These are phyloP conservation scores for Pilobolus umbonatus DNA, from an alignment of 192 early-diverging fungal species.

Conservation along the genomic window DNA sequence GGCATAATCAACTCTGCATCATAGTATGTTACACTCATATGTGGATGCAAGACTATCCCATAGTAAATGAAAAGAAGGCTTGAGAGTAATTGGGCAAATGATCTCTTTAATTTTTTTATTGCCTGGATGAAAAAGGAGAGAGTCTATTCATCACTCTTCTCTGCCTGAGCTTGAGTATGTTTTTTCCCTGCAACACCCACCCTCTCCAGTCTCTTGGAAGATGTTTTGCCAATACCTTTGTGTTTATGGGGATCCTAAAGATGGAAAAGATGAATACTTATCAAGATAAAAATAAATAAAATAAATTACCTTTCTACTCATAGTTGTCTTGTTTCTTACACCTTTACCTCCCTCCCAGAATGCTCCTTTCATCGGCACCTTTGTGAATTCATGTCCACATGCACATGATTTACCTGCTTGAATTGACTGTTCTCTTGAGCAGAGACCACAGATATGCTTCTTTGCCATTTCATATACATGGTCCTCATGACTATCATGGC, in stretches of 20 bases:
- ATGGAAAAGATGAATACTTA: not conserved
- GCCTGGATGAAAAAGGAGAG: not conserved
- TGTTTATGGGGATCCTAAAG: constrained; percentile 31
- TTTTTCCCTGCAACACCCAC: not conserved
- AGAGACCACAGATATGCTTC: constrained; percentile 81
- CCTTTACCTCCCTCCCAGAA: constrained; percentile 95
- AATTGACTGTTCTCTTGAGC: constrained; percentile 73
- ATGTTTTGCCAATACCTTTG: constrained; percentile 19
- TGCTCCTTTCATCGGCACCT: constrained; percentile 43
- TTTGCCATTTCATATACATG: constrained; percentile 64
- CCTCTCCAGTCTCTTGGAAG: constrained; percentile 29
- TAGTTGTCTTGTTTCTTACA: constrained; percentile 60
- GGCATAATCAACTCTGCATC: too few relatives aligned
- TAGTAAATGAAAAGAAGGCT: too few relatives aligned
- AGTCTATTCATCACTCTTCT: too few relatives aligned
- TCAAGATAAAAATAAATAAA: not conserved
- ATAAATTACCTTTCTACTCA: constrained; percentile 65
- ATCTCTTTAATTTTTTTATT: not conserved
- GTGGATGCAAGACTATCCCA: too few relatives aligned
- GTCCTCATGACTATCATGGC: constrained; percentile 74
- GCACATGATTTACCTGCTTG: constrained; percentile 42
- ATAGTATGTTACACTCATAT: too few relatives aligned
- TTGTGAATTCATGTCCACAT: constrained; percentile 66
- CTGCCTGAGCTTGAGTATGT: not conserved
- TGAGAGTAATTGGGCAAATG: too few relatives aligned